Conservation (phyloP, 371 early-diverging fungal species). For the Rhizopus sp. region DNA sequence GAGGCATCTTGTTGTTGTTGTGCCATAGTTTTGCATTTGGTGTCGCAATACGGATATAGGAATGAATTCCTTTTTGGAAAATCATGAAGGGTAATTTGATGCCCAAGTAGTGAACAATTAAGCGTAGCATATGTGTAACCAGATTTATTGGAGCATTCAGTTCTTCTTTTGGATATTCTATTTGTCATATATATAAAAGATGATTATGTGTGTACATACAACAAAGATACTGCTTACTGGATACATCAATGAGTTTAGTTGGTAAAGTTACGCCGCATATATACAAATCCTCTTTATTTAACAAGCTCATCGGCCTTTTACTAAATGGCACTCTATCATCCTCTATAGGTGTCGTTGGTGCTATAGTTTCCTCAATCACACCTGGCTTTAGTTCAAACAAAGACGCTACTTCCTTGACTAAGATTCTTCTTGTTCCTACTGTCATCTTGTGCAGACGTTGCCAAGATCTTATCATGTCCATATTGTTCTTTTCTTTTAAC, state of each 20-base stretch:
- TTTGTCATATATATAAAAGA: constrained; percentile 11
- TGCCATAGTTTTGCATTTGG: constrained; percentile 20
- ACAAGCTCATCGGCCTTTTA: neutral
- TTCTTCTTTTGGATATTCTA: constrained; percentile 63
- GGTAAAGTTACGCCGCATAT: constrained; percentile 57
- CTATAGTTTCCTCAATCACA: constrained; percentile 23
- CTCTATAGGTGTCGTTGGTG: neutral
- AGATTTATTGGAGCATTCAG: constrained; percentile 85
- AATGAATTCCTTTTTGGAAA: constrained; percentile 53
- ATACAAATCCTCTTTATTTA: constrained; percentile 48
- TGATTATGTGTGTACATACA: neutral
- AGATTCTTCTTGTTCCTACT: constrained; percentile 45
- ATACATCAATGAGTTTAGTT: constrained; percentile 42
- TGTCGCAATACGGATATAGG: constrained; percentile 41
- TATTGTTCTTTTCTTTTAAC: constrained; percentile 29
- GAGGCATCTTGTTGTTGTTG: constrained; percentile 45
- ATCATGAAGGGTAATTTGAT: constrained; percentile 75
- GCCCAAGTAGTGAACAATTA: constrained; percentile 81
- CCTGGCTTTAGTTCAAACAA: constrained; percentile 59
- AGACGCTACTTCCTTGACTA: constrained; percentile 58
- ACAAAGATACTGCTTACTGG: constrained; percentile 31
- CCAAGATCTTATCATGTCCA: constrained; percentile 27
- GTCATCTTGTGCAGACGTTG: constrained; percentile 39
- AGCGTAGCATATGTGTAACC: constrained; percentile 72
- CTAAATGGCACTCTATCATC: constrained; percentile 1